Evolutionary conservation across 192 early-diverging fungal species (phyloP).

Genomic region (Backusella luteola): DNA sequence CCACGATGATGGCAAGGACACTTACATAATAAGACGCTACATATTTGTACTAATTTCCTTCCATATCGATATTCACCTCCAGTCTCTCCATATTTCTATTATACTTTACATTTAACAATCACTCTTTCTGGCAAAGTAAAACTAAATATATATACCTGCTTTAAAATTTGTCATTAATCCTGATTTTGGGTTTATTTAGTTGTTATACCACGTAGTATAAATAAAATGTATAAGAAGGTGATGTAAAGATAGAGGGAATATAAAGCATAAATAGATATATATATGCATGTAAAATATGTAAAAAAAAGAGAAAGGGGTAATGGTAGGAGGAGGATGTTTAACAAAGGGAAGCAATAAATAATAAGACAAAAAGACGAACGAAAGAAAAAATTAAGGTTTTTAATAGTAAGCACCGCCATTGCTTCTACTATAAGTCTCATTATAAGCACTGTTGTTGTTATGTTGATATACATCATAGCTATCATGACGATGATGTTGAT

Average conservation of each 20-base stretch:
- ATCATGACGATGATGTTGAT: constrained; percentile 6
- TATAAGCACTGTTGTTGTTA: background rate
- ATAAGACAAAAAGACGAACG: too few relatives aligned
- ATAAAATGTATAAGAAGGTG: background rate
- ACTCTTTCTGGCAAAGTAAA: too few relatives aligned
- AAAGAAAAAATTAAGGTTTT: background rate
- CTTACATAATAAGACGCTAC: too few relatives aligned
- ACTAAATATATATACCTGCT: too few relatives aligned
- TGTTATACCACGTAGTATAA: background rate
- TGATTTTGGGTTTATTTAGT: too few relatives aligned
- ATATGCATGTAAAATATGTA: background rate
- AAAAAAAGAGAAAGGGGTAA: background rate
- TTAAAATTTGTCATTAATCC: too few relatives aligned
- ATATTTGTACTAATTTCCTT: too few relatives aligned
- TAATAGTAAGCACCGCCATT: constrained; percentile 14
- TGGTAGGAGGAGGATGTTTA: background rate
- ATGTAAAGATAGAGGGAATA: background rate
- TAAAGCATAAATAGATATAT: background rate
- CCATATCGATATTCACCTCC: too few relatives aligned
- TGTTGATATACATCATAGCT: constrained; percentile 13
- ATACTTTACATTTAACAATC: too few relatives aligned
- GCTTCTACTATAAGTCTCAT: background rate
- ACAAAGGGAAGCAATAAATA: background rate
- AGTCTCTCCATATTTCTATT: too few relatives aligned
- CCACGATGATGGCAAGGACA: too few relatives aligned